Evolutionary conservation across 495 filamentous ascomycete species (phyloP).

Genomic region (Geoglossum glabrum): DNA sequence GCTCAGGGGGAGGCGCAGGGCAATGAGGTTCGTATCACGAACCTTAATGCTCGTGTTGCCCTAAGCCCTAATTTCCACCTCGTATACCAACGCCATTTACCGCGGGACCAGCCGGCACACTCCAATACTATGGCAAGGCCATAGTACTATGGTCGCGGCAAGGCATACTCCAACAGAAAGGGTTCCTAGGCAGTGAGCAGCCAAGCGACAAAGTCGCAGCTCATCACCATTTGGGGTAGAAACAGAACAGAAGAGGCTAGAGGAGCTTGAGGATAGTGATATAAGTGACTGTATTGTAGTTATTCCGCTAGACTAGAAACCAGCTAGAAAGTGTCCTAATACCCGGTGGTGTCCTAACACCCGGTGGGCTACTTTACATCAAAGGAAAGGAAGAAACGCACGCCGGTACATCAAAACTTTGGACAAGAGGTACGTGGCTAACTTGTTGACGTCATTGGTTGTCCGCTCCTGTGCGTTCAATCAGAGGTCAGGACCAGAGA

Average conservation of each 20-base stretch:
- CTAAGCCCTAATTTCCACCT: too few relatives aligned
- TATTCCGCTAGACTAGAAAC: not conserved
- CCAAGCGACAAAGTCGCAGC: not conserved
- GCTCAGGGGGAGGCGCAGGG: too few relatives aligned
- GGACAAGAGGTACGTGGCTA: constrained; percentile 24
- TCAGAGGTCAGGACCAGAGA: not conserved
- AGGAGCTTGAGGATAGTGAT: not conserved
- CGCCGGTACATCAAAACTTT: constrained; percentile 53
- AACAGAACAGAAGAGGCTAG: not conserved
- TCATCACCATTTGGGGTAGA: not conserved
- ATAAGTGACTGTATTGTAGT: not conserved
- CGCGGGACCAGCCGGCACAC: too few relatives aligned
- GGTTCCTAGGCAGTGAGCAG: not conserved
- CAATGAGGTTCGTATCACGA: too few relatives aligned
- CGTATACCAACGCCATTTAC: too few relatives aligned
- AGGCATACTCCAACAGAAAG: too few relatives aligned
- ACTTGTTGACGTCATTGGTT: not conserved
- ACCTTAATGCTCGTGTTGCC: too few relatives aligned
- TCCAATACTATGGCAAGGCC: too few relatives aligned
- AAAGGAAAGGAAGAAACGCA: constrained; percentile 43
- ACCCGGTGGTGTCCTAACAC: too few relatives aligned
- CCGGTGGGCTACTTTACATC: constrained; percentile 18
- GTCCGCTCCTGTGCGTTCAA: not conserved
- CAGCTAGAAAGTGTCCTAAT: not conserved
- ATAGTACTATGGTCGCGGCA: too few relatives aligned